Percentiles rank a stretch among this genome's conserved stretches.
These are phyloP conservation scores for Calonectria multiphialidica DNA, from an alignment of 2,329 filamentous ascomycete genomes.

Conservation along the genomic window DNA sequence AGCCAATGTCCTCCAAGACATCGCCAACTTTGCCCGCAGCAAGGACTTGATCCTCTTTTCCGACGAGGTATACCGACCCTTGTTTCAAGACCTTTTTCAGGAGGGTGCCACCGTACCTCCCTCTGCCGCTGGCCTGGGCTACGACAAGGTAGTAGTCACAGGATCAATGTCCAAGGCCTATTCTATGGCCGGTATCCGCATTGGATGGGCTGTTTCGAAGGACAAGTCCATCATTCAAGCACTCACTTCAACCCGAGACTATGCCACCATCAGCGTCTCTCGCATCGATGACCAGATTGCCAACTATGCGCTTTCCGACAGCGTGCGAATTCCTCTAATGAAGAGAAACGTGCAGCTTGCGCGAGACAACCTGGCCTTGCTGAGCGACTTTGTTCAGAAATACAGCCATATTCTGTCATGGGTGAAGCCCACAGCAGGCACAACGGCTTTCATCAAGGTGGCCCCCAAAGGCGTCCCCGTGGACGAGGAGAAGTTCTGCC, in stretches of 20 bases:
- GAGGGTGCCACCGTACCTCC: constrained; percentile 69
- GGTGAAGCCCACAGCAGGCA: constrained; percentile 21
- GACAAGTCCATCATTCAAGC: constrained; percentile 70
- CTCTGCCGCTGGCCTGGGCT: constrained; percentile 74
- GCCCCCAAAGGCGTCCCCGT: not conserved
- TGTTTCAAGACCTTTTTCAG: constrained; percentile 13
- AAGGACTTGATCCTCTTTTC: constrained; percentile 19
- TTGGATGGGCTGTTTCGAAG: constrained; percentile 84
- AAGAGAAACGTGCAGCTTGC: constrained; percentile 60
- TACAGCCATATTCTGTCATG: constrained; percentile 16
- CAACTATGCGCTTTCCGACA: constrained; percentile 74
- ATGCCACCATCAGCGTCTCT: constrained; percentile 87
- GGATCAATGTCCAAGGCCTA: constrained; percentile 90
- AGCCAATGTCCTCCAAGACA: not conserved
- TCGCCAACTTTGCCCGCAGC: constrained; percentile 12
- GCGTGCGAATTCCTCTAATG: constrained; percentile 55
- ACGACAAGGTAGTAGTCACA: constrained; percentile 78
- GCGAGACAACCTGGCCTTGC: not conserved
- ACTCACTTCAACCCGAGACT: constrained; percentile 76
- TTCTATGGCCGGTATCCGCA: constrained; percentile 81
- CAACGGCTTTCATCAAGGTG: constrained; percentile 18
- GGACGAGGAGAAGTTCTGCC: constrained; percentile 14
- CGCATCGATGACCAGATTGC: constrained; percentile 84
- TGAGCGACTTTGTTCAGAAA: constrained; percentile 5
- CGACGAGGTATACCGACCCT: constrained; percentile 19